Conservation (phyloP, 495 filamentous ascomycete genomes). For the Penicillium argentinense region DNA sequence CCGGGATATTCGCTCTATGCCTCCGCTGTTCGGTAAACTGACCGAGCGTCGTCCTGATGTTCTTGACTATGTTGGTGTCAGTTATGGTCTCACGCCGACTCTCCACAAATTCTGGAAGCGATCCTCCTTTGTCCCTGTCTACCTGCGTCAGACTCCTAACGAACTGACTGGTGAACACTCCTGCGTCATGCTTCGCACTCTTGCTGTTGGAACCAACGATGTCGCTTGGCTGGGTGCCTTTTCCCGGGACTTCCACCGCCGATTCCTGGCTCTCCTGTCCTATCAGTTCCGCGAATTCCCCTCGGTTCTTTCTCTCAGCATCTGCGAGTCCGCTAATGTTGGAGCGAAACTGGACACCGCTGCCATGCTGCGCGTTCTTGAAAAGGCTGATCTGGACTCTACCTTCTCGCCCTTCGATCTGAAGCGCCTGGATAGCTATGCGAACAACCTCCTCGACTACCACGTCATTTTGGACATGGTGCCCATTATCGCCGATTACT, state of each 20-base stretch:
- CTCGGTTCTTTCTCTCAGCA: constrained; percentile 75
- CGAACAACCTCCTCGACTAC: constrained; percentile 95
- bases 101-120: constrained; percentile 98
- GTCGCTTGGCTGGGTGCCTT: constrained; percentile 85
- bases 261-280: constrained; percentile 83
- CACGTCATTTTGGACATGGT: constrained; percentile 95
- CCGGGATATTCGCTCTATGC: constrained; percentile 86
- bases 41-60: constrained; percentile 75
- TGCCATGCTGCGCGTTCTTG: constrained; percentile 53
- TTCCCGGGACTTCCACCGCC: constrained; percentile 85
- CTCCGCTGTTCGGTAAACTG: constrained; percentile 87
- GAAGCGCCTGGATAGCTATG: constrained; percentile 90
- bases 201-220: constrained; percentile 60
- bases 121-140: constrained; percentile 82
- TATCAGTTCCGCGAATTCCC: constrained; percentile 91
- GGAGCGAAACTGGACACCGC: constrained; percentile 62
- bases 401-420: constrained; percentile 87
- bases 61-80: constrained; percentile 93
- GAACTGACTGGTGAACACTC: constrained; percentile 97
- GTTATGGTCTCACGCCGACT: constrained; percentile 83
- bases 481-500: constrained; percentile 73
- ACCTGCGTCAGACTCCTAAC: constrained; percentile 93
- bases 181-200: constrained; percentile 90
- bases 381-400: constrained; percentile 70
- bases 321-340: constrained; percentile 78